A percentile compares a stretch with the other conserved stretches of the same genome.
Evolutionary conservation across 306 rosid genomes (phyloP).

Genomic region (Pyrus pyrifolia): DNA sequence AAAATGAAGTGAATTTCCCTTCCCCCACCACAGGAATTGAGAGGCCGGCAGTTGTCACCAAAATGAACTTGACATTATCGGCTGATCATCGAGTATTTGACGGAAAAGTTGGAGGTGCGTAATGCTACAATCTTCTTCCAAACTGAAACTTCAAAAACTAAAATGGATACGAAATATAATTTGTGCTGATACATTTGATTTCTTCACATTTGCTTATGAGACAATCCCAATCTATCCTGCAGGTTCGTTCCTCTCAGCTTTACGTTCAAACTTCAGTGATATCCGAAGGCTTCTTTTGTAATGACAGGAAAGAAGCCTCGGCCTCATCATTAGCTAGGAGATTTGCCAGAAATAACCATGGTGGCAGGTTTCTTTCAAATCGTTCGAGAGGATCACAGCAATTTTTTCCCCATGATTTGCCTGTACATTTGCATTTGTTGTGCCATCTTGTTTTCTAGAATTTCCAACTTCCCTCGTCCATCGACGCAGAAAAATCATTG

Average conservation of each 20-base stretch:
- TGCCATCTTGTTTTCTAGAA: conserved; percentile 12
- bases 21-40: conserved; percentile 53
- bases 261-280: conserved; percentile 73
- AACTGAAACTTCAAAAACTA: background rate
- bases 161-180: background rate
- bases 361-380: conserved; percentile 14
- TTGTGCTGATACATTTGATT: background rate
- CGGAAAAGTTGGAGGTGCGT: conserved; percentile 90
- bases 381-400: conserved; percentile 13
- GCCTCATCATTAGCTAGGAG: conserved; percentile 19
- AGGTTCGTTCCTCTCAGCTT: conserved; percentile 79
- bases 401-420: conserved; percentile 20
- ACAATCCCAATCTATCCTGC: conserved; percentile 24
- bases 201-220: conserved; percentile 15
- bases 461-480: background rate
- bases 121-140: background rate
- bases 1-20: conserved; percentile 20
- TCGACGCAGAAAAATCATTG: background rate
- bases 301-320: conserved; percentile 15
- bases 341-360: conserved; percentile 16
- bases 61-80: conserved; percentile 78
- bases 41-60: conserved; percentile 58
- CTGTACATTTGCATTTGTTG: conserved; percentile 20
- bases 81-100: conserved; percentile 94
- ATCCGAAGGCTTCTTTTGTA: conserved; percentile 78